Conservation (phyloP, 345 rosid species). For the Hibiscus tridactylites region DNA sequence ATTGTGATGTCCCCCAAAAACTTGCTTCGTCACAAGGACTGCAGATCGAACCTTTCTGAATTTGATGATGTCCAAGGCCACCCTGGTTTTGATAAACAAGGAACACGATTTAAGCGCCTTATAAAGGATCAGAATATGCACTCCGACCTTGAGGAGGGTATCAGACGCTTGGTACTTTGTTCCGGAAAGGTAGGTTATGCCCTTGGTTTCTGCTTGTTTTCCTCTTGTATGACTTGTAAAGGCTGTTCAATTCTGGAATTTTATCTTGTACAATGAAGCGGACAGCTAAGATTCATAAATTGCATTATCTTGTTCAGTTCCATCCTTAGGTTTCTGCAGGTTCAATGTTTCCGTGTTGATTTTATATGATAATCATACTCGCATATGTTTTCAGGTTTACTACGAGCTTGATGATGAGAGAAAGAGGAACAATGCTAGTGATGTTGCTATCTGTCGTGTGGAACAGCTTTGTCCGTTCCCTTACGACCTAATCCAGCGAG, state of each 20-base stretch:
- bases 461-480: background rate
- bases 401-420: slow-evolving; percentile 72
- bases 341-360: background rate
- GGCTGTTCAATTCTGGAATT: background rate
- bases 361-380: background rate
- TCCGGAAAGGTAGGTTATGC: slow-evolving; percentile 67
- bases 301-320: background rate
- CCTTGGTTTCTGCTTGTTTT: background rate
- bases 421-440: slow-evolving; percentile 36
- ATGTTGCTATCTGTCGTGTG: background rate
- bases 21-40: slow-evolving; percentile 83
- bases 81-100: slow-evolving; percentile 95
- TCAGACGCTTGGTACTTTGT: slow-evolving; percentile 78
- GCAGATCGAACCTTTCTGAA: slow-evolving; percentile 90
- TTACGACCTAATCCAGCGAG: background rate
- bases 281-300: background rate
- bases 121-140: slow-evolving; percentile 36
- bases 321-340: background rate
- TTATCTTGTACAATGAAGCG: background rate
- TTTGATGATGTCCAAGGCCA: slow-evolving; percentile 95
- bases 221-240: background rate
- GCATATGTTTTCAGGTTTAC: slow-evolving; percentile 31
- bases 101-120: slow-evolving; percentile 68
- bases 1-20: slow-evolving; percentile 87
- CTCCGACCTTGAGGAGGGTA: slow-evolving; percentile 76